Evolutionary conservation across 371 early-diverging fungal species (phyloP), one percentile per base, ranked within the genome.

Genomic region (Mortierella sp.): DNA sequence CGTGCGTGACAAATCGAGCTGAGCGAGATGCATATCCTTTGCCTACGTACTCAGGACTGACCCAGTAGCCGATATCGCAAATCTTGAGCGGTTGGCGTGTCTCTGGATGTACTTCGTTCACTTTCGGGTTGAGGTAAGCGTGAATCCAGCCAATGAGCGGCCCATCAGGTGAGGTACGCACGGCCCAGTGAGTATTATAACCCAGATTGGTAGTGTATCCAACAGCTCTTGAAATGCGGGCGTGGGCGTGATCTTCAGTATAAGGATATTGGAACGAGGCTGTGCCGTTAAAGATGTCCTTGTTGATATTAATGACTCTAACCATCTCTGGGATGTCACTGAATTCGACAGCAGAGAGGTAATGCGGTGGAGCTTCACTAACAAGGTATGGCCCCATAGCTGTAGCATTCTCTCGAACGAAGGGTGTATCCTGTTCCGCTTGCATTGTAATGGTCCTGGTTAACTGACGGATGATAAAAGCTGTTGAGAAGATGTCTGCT

Each of bases 121-220:
- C 48, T 11, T 61, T 59, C 38, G 67, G 58, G 21, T 40, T 36
- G 2, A 71, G 57, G 47, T 71, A 43, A 9, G 58, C n/a, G 36
- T 74, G 75, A 52, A 75, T 45, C 80, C 80, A 80, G 36, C 80
- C 80, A 3, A 80, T 80, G 22, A 80, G n/a, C 9, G 75, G 80
- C 5, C 80, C 80, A 0, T 74, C 53, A 0, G 69, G 80, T 0
- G 66, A 58, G 10, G 72, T 68, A 8, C 80, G 71, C 80, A 80
- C 71, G 33, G 75, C 80, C 80, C 74, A 80, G 41, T 65, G 71
- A 33, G 62, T 80, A 47, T 74, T 80, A 40, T 55, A 58, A 19
- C 75, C 71, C 4, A 15, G 28, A 6, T 60, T 47, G 40, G 64
- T 48, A 62, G 57, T 58, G 32, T 68, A 22, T 0, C 22, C 58